Evolutionary conservation across 805 yeast species (phyloP).

Genomic region (Limtongia smithiae): DNA sequence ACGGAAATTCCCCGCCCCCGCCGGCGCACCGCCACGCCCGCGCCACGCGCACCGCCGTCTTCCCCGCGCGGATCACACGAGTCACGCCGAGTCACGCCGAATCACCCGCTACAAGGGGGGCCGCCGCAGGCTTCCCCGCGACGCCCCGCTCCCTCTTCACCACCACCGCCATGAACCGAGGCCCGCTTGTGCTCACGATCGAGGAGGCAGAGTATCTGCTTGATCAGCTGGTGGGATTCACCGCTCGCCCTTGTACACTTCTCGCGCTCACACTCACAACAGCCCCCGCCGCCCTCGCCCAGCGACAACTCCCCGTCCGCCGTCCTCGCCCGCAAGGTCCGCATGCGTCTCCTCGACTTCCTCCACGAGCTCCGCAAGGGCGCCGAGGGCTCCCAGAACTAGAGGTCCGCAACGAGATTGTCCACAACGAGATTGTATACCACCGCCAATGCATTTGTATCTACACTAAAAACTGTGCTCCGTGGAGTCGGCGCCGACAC

Average conservation of each 20-base stretch:
- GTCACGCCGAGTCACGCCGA: too few relatives aligned
- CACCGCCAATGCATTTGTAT: neutral
- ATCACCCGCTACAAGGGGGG: too few relatives aligned
- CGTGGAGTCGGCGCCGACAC: constrained; percentile 24
- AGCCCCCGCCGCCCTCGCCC: constrained; percentile 19
- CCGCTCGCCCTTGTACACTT: neutral
- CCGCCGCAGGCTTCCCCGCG: neutral
- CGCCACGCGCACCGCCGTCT: too few relatives aligned
- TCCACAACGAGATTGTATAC: too few relatives aligned
- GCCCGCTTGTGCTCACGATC: constrained; percentile 23
- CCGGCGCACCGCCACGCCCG: too few relatives aligned
- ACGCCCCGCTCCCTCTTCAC: neutral
- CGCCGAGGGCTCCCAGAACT: constrained; percentile 24
- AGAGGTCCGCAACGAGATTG: neutral
- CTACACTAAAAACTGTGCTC: constrained; percentile 13
- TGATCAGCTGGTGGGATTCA: constrained; percentile 26
- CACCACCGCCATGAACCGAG: constrained; percentile 23
- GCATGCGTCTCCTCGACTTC: constrained; percentile 17
- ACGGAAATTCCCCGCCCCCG: too few relatives aligned
- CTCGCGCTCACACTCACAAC: neutral
- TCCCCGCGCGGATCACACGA: too few relatives aligned
- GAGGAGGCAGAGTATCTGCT: constrained; percentile 29
- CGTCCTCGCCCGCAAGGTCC: constrained; percentile 20
- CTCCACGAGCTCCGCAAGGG: constrained; percentile 25
- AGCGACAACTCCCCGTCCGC: too few relatives aligned